A percentile compares a stretch with the other conserved stretches of the same genome.
Conservation (phyloP, 805 yeast genomes). For the Candida maris region DNA sequence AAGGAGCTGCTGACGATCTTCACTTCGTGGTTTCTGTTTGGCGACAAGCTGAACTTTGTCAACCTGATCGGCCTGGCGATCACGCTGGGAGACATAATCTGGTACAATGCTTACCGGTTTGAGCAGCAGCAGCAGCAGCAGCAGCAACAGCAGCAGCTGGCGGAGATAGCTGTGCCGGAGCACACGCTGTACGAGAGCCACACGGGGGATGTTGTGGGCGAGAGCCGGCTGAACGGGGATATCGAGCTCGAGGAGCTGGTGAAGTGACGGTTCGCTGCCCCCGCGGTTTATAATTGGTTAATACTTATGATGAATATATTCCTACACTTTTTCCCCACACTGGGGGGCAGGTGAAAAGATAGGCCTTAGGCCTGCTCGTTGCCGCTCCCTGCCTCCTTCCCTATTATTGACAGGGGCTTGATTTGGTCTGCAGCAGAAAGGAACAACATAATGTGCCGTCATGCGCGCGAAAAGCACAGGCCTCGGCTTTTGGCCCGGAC, state of each 20-base stretch:
- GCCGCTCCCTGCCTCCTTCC: too few relatives aligned
- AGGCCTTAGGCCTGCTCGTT: too few relatives aligned
- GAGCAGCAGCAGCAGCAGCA: slow-evolving; percentile 29
- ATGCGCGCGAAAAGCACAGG: too few relatives aligned
- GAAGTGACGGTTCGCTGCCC: slow-evolving; percentile 6
- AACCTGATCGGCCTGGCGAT: slow-evolving; percentile 72
- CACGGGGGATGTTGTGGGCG: slow-evolving; percentile 1
- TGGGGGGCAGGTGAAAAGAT: too few relatives aligned
- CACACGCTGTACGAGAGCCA: slow-evolving; percentile 7
- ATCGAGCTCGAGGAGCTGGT: slow-evolving; percentile 16
- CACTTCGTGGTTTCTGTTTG: slow-evolving; percentile 65
- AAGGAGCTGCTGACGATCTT: slow-evolving; percentile 85
- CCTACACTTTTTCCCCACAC: too few relatives aligned
- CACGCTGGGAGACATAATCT: slow-evolving; percentile 73
- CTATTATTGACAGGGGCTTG: too few relatives aligned
- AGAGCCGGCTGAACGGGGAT: slow-evolving; percentile 5
- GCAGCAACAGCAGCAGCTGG: slow-evolving; percentile 26
- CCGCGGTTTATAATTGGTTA: too few relatives aligned
- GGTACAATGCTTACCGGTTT: slow-evolving; percentile 73
- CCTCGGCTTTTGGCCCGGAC: too few relatives aligned
- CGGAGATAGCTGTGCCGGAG: slow-evolving; percentile 8
- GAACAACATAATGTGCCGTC: too few relatives aligned
- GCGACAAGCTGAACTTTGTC: slow-evolving; percentile 62
- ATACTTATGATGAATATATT: too few relatives aligned
- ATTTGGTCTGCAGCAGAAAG: too few relatives aligned